phyloP scores from a whole-genome alignment of 192 early-diverging fungal genomes.

The Lobosporangium transversale region DNA sequence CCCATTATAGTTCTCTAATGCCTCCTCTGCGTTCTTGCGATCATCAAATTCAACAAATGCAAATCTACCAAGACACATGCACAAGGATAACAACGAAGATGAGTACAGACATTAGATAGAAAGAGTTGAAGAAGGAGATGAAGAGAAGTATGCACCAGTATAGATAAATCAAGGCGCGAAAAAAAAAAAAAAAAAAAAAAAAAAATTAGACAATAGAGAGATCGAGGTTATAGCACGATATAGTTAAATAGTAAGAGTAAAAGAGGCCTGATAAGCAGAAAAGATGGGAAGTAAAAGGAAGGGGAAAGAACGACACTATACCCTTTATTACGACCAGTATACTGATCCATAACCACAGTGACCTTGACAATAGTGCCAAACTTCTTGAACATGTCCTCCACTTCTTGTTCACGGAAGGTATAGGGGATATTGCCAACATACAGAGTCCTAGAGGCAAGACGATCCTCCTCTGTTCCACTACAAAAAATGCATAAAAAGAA shows the following conservation, averaged over 20 bases:
- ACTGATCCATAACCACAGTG: slow-evolving; percentile 78
- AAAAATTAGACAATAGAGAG: no score
- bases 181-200: neutral
- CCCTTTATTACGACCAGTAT: slow-evolving; percentile 85
- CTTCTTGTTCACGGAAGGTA: slow-evolving; percentile 73
- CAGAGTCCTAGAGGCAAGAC: slow-evolving; percentile 68
- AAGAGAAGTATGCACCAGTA: no score
- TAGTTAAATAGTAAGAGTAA: no score
- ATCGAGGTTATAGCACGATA: no score
- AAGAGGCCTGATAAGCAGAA: no score
- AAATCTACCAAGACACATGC: slow-evolving; percentile 61
- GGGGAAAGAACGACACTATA: slow-evolving; percentile 20
- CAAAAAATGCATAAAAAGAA: neutral
- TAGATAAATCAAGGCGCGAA: neutral
- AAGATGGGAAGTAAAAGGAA: neutral
- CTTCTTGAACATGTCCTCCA: slow-evolving; percentile 78
- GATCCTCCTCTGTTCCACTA: slow-evolving; percentile 76
- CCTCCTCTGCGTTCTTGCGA: slow-evolving; percentile 69
- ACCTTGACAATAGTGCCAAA: slow-evolving; percentile 73
- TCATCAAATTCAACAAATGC: slow-evolving; percentile 83
- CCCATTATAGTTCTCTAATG: slow-evolving; percentile 69
- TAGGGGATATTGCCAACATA: slow-evolving; percentile 85
- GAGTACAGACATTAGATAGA: neutral
- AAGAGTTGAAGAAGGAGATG: neutral
- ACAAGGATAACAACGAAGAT: neutral